A percentile compares a stretch with the other conserved stretches of the same genome.
Conservation (phyloP, 306 rosid genomes). For the Cicer yamashitae region DNA sequence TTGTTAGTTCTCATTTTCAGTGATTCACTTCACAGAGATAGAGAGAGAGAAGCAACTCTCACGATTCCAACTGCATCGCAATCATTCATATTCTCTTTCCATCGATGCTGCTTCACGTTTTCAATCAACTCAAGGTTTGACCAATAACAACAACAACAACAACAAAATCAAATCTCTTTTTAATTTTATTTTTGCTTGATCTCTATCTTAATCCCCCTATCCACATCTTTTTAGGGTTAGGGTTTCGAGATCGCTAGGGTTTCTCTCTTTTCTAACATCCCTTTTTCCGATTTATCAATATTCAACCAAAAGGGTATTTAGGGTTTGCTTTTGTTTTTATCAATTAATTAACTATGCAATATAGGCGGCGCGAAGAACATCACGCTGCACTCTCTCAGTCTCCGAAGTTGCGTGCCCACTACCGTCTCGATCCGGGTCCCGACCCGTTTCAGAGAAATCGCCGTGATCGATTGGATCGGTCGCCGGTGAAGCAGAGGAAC, state of each 20-base stretch:
- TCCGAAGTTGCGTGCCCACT: slow-evolving; percentile 51
- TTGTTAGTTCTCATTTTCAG: neutral
- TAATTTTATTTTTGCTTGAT: slow-evolving; percentile 44
- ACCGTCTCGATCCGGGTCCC: slow-evolving; percentile 49
- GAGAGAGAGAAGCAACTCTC: neutral
- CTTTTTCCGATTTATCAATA: slow-evolving; percentile 15
- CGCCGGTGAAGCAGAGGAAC: slow-evolving; percentile 55
- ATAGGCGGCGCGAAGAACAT: slow-evolving; percentile 63
- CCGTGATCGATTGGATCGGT: slow-evolving; percentile 50
- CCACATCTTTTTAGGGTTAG: slow-evolving; percentile 47
- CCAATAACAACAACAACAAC: neutral
- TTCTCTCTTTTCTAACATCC: slow-evolving; percentile 13
- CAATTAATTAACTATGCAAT: slow-evolving; percentile 59
- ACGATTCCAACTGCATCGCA: neutral
- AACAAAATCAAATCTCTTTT: slow-evolving; percentile 13
- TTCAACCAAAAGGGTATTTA: slow-evolving; percentile 38
- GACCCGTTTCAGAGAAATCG: slow-evolving; percentile 45
- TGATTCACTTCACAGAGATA: slow-evolving; percentile 4
- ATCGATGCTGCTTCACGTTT: slow-evolving; percentile 42
- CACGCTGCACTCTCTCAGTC: slow-evolving; percentile 49
- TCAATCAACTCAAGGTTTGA: slow-evolving; percentile 54
- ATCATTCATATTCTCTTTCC: slow-evolving; percentile 8
- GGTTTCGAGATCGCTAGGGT: slow-evolving; percentile 41
- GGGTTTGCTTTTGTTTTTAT: slow-evolving; percentile 41
- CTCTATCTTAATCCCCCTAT: slow-evolving; percentile 32